Evolutionary conservation across 1,284 basidiomycete species (phyloP).

Genomic region (Athelia psychrophila): DNA sequence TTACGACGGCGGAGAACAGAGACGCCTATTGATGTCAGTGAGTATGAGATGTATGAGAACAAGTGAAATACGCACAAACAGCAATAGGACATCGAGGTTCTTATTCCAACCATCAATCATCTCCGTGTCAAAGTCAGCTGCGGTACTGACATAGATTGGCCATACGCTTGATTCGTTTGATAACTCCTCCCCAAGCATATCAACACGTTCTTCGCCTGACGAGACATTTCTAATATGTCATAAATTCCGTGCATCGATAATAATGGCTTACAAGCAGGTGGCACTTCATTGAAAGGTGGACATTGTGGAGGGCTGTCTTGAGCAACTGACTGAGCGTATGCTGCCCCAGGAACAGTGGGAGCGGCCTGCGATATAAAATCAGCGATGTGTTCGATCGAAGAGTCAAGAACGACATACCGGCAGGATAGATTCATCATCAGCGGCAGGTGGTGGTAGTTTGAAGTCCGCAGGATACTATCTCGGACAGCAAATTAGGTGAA

Average conservation of each 20-base stretch:
- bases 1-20: conserved; percentile 9
- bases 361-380: too few species aligned
- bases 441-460: too few species aligned
- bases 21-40: conserved; percentile 1
- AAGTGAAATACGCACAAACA: conserved; percentile 5
- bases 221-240: background rate
- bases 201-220: background rate
- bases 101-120: conserved; percentile 6
- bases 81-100: conserved; percentile 5
- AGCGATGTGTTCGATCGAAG: too few species aligned
- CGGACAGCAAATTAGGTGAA: too few species aligned
- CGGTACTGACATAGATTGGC: background rate
- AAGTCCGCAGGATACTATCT: too few species aligned
- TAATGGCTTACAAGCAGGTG: too few species aligned
- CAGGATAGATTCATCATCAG: too few species aligned
- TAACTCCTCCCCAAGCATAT: background rate
- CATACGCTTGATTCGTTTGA: background rate
- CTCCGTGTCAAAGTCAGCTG: conserved; percentile 2
- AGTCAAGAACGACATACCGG: too few species aligned
- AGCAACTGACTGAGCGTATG: too few species aligned
- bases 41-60: background rate
- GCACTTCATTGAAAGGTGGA: too few species aligned
- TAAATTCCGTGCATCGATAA: background rate
- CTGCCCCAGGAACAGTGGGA: too few species aligned
- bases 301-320: too few species aligned